Percentiles rank a stretch among this genome's conserved stretches.
Conservation (phyloP, 2,329 filamentous ascomycete genomes). For the Colletotrichum coccodes region DNA sequence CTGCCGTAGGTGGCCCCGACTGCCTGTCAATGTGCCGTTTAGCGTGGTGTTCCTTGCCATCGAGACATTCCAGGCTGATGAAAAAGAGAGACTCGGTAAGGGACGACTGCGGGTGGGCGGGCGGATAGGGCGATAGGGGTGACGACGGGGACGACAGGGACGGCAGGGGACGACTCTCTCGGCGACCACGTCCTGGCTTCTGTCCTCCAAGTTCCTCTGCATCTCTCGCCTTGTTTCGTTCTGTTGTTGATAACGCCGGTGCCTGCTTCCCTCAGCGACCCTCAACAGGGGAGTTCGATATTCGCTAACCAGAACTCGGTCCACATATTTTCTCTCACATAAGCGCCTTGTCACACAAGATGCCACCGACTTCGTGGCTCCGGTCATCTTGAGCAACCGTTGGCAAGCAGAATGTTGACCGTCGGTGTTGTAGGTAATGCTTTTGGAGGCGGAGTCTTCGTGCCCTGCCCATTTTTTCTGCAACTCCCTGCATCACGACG, state of each 20-base stretch:
- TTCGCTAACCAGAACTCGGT: neutral
- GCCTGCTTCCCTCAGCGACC: neutral
- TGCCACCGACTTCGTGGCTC: neutral
- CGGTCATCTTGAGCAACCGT: neutral
- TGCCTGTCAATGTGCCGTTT: constrained; percentile 7
- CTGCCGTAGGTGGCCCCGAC: neutral
- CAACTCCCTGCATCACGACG: constrained; percentile 10
- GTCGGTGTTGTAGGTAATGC: neutral
- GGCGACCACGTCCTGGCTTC: neutral
- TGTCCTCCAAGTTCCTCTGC: neutral
- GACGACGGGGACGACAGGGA: neutral
- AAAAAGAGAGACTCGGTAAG: neutral
- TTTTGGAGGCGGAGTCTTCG: constrained; percentile 23
- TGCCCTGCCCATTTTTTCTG: neutral
- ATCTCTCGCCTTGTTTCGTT: neutral
- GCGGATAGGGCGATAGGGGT: neutral
- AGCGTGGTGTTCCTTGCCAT: constrained; percentile 20
- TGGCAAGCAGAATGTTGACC: constrained; percentile 1
- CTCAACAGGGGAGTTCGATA: neutral
- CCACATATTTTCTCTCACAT: neutral
- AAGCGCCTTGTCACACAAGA: too few relatives aligned
- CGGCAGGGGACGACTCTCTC: neutral
- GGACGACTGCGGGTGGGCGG: neutral
- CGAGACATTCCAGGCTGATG: constrained; percentile 1
- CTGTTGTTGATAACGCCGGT: neutral